Evolutionary conservation across 331 rosid genomes (phyloP).

Genomic region (Acacia pycnantha): DNA sequence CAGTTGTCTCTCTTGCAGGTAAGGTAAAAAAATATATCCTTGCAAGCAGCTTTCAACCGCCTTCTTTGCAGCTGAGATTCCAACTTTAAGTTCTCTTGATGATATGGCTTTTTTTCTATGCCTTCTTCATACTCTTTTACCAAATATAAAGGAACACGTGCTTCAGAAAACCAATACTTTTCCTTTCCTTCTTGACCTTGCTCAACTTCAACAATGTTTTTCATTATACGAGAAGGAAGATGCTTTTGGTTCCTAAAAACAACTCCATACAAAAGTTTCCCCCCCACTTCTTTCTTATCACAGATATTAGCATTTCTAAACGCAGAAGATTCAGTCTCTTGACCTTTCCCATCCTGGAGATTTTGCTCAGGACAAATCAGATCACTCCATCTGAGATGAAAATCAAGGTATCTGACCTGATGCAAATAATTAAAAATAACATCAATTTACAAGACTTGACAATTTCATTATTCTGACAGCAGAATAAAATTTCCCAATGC

Average conservation of each 20-base stretch:
- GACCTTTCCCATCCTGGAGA: slow-evolving; percentile 72
- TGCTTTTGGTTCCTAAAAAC: slow-evolving; percentile 90
- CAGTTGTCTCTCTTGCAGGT: slow-evolving; percentile 81
- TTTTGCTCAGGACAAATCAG: slow-evolving; percentile 91
- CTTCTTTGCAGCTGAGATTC: slow-evolving; percentile 45
- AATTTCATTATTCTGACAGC: slow-evolving; percentile 21
- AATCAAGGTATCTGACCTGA: slow-evolving; percentile 92
- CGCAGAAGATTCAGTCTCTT: slow-evolving; percentile 84
- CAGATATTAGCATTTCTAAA: slow-evolving; percentile 86
- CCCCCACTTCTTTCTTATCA: slow-evolving; percentile 62
- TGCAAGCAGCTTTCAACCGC: slow-evolving; percentile 48
- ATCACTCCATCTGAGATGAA: slow-evolving; percentile 86
- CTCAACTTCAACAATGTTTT: slow-evolving; percentile 72
- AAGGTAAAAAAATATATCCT: slow-evolving; percentile 76
- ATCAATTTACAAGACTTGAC: slow-evolving; percentile 13
- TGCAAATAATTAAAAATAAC: slow-evolving; percentile 35
- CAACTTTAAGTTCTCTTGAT: slow-evolving; percentile 41
- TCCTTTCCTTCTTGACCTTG: slow-evolving; percentile 56
- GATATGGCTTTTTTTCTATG: slow-evolving; percentile 35
- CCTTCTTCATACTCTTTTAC: slow-evolving; percentile 78
- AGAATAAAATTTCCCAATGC: slow-evolving; percentile 13
- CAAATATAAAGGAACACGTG: slow-evolving; percentile 80
- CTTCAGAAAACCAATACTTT: slow-evolving; percentile 84
- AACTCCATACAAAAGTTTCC: slow-evolving; percentile 60
- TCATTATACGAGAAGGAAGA: slow-evolving; percentile 92